Evolutionary conservation across 208 protist genomes (phyloP).

Genomic region (Trypanosoma grayi): DNA sequence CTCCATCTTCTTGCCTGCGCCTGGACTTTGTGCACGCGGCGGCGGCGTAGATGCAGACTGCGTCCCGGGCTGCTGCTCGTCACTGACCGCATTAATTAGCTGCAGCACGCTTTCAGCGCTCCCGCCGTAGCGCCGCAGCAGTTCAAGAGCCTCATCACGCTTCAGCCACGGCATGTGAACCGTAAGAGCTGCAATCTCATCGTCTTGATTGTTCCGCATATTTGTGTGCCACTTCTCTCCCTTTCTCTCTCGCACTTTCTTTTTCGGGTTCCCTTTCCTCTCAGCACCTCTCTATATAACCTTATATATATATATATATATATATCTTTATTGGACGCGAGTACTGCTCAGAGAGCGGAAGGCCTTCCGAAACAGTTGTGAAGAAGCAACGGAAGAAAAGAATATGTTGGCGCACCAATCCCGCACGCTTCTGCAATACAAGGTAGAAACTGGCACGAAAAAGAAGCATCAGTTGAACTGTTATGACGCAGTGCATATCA

Average conservation of each 20-base stretch:
- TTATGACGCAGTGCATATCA: no score
- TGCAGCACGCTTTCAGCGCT: slow-evolving; percentile 6
- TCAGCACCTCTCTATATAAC: not conserved
- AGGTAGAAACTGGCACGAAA: no score
- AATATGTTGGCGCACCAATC: no score
- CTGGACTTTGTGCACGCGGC: not conserved
- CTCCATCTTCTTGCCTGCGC: slow-evolving; percentile 7
- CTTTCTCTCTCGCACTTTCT: not conserved
- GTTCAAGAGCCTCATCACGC: slow-evolving; percentile 12
- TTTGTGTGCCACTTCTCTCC: not conserved
- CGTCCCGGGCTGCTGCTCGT: not conserved
- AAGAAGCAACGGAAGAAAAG: no score
- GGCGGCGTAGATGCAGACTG: not conserved
- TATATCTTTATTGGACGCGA: not conserved
- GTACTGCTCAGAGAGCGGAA: no score
- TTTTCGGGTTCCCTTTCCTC: not conserved
- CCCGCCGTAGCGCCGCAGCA: slow-evolving; percentile 11
- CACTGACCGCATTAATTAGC: not conserved
- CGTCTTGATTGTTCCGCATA: not conserved
- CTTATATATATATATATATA: not conserved
- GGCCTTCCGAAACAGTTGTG: no score
- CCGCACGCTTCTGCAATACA: no score
- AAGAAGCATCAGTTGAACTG: no score
- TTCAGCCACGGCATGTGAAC: slow-evolving; percentile 16
- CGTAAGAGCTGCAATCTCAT: slow-evolving; percentile 1